These are phyloP conservation scores for Collybia sp. DNA, from an alignment of 768 basidiomycete genomes.

Conservation along the genomic window DNA sequence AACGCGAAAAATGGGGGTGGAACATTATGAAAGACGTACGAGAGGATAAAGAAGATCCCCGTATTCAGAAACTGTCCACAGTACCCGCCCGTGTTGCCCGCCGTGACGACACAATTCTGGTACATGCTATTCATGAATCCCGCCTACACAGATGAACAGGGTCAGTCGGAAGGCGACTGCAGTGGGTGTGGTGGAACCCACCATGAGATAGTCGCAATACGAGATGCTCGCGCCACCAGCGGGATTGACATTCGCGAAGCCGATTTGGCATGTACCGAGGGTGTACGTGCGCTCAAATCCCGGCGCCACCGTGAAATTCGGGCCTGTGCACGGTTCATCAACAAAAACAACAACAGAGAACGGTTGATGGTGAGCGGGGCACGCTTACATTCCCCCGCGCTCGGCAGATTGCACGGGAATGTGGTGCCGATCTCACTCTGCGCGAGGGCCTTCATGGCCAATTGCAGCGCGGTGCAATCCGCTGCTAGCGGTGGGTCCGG, in stretches of 20 bases:
- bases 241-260: constrained; percentile 6
- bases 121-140: not conserved
- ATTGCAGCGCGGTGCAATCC: constrained; percentile 5
- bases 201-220: constrained; percentile 6
- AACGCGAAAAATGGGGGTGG: no score
- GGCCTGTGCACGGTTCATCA: not conserved
- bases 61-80: not conserved
- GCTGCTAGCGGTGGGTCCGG: not conserved
- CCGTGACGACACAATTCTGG: not conserved
- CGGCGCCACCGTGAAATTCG: constrained; percentile 5
- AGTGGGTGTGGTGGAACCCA: not conserved
- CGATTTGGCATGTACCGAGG: constrained; percentile 6
- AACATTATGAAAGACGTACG: not conserved
- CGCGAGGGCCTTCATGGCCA: constrained; percentile 5
- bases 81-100: not conserved
- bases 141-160: not conserved
- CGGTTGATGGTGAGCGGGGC: not conserved
- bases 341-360: no score
- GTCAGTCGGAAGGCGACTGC: no score
- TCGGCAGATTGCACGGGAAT: constrained; percentile 7
- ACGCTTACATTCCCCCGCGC: constrained; percentile 2
- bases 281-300: constrained; percentile 5
- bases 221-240: constrained; percentile 2
- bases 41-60: not conserved
- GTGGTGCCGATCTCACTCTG: constrained; percentile 1